Base-by-base conservation (phyloP, 1,284 basidiomycete species). In the Tilletia caries region DNA sequence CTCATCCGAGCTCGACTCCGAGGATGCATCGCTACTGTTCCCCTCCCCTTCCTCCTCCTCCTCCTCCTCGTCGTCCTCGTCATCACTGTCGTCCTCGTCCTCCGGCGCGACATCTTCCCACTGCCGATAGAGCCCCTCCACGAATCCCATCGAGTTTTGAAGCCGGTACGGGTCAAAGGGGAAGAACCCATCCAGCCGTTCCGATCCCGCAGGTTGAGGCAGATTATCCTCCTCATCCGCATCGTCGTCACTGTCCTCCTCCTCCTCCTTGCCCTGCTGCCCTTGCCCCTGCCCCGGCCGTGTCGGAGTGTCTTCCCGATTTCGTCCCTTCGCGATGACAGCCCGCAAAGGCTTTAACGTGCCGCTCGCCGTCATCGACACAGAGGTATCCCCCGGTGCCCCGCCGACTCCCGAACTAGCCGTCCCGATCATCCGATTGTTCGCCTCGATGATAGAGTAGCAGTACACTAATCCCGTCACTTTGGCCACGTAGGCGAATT, bases 101-200 rank as follows among this genome's bases (percentile, higher is more conserved):
- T 68, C 58, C 1, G 80, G 81, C 3, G 85, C 85, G 3, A 87
- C 86, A 64, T 87, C 86, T 32, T 74, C 68, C 87, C 87, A 88
- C 10, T 86, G 85, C 15, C 86, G 81, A 73, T 88, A 88, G 66
- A 88, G 83, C 8, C 77, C 75, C 54, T 87, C 85, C 70, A 88
- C 83, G 73, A 83, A 87, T 41, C 73, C 71, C 0, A 85, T 70
- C 13, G 79, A 86, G 48, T 84, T 80, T 2, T 92, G 91, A 1
- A 99, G 88, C 75, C 90, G 92, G 86, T 93, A 98, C 0, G 96
- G 96, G 83, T 99, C 96, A 82, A 99, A 99, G 0, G 96, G 96
- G 86, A 98, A 99, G 86, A 98, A 98, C 15, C 90, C 90, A 81
- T 95, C 93, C 64, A 98, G 86, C n/a, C 37, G 65, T 2, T 62